These are phyloP conservation scores for Starmerella powellii DNA, from an alignment of 805 yeast genomes.

Conservation along the genomic window DNA sequence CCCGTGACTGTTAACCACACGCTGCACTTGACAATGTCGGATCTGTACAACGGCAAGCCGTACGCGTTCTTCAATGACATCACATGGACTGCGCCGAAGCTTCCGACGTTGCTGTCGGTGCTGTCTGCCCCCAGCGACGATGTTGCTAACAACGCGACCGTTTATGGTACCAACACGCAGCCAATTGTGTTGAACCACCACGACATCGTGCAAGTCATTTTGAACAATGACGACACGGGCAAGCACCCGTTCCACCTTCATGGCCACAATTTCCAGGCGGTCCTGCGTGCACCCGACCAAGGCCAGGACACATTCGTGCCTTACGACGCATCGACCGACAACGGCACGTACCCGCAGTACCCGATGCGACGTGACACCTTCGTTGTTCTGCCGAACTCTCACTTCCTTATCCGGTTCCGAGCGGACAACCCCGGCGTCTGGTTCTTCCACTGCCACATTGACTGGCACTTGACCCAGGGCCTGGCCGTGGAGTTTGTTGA, in stretches of 20 bases:
- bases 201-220: slow-evolving; percentile 63
- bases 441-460: slow-evolving; percentile 98
- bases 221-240: slow-evolving; percentile 83
- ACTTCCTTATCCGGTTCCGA: slow-evolving; percentile 72
- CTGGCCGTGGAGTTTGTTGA: slow-evolving; percentile 70
- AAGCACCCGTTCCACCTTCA: slow-evolving; percentile 96
- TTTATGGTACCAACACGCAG: slow-evolving; percentile 75
- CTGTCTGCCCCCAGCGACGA: slow-evolving; percentile 44
- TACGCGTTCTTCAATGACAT: slow-evolving; percentile 94
- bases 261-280: slow-evolving; percentile 80
- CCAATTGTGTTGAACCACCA: slow-evolving; percentile 55
- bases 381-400: slow-evolving; percentile 70
- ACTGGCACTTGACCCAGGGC: slow-evolving; percentile 97
- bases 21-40: slow-evolving; percentile 72
- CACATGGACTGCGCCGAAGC: slow-evolving; percentile 67
- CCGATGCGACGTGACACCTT: slow-evolving; percentile 81
- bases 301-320: slow-evolving; percentile 43
- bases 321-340: slow-evolving; percentile 41
- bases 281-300: slow-evolving; percentile 48
- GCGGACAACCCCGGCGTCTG: slow-evolving; percentile 97
- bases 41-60: slow-evolving; percentile 74
- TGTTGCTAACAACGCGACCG: slow-evolving; percentile 41
- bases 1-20: slow-evolving; percentile 56
- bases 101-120: slow-evolving; percentile 75
- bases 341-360: slow-evolving; percentile 48